Evolutionary conservation across 2,329 filamentous ascomycete species (phyloP), one percentile per base, ranked within the genome.

Genomic region (Arthrobotrys entomopaga): DNA sequence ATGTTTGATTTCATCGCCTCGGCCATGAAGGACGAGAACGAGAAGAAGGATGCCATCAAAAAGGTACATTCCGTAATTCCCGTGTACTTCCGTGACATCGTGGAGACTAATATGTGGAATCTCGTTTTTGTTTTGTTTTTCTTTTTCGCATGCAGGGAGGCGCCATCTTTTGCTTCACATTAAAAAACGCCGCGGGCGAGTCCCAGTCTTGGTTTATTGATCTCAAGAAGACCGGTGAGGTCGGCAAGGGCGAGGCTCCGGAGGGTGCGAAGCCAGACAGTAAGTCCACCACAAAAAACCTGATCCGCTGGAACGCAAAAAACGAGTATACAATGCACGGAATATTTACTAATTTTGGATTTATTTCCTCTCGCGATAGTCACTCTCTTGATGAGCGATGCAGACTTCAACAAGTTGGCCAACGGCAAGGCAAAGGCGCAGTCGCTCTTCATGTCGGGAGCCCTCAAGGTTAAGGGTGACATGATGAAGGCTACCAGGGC

Each of bases 401-500:
- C 88, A 69, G 92, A 98, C 83, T 99, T 99, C 81, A 88, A 84
- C 77, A 89, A 90, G 81, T 87, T 99, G 77, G 89, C 96, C 64
- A 80, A 85, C 42, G 95, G 95, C 81, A 92, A 96, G 85, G 92
- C 91, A 79, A 97, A 97, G 81, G 93, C 95, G 67, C 95, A 99
- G 86, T 89, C 90, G 79, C 85, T 99, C 77, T 97, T 98, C 84
- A 98, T 99, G 94, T 88, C 88, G n/a, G 95, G 95, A 80, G 97
- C 97, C 87, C 86, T 99, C 81, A 99, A 98, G 91, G 88, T 98
- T 81, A 96, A 93, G 88, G 95, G 95, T 77, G 93, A 98, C 82
- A 89, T 98, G 75, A 98, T 98, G 94, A 97, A 97, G 88, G 91
- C 95, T 42, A 97, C 93, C 74, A 97, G 96, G 89, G 88, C 97